Conservation (phyloP, 73 alveolate species). For the Tetrahymena thermophila region DNA sequence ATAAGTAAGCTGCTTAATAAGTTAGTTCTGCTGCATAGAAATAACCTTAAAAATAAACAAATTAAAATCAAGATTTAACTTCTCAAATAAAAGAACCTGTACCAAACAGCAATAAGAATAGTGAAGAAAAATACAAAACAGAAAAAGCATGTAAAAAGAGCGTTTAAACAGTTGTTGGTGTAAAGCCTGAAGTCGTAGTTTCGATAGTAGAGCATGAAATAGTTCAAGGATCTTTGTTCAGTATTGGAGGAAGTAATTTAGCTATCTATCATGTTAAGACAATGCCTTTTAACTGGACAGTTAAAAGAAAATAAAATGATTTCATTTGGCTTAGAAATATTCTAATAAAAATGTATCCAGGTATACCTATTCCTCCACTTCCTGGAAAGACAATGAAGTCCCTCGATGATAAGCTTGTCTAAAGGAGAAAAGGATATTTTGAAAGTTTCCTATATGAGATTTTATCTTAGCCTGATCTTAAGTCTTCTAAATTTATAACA, state of each 20-base stretch:
- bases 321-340: conserved; percentile 61
- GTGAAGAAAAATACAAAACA: neutral
- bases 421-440: conserved; percentile 23
- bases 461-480: neutral
- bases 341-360: conserved; percentile 51
- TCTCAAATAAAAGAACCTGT: neutral
- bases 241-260: neutral
- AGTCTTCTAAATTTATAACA: neutral
- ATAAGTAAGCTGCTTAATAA: neutral
- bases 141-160: neutral
- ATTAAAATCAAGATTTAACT: neutral
- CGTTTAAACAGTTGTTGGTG: neutral
- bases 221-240: neutral
- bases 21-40: neutral
- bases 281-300: conserved; percentile 64
- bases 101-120: neutral
- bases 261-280: conserved; percentile 40
- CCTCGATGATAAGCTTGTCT: neutral
- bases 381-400: conserved; percentile 23
- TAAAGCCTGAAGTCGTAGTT: neutral
- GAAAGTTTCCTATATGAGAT: neutral
- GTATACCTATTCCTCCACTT: conserved; percentile 37
- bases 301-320: conserved; percentile 56
- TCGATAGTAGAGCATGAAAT: neutral
- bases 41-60: neutral